Percentiles rank a stretch among this genome's conserved stretches.
These are phyloP conservation scores for Mitragyna speciosa DNA, from an alignment of 257 asterid genomes.

Conservation along the genomic window DNA sequence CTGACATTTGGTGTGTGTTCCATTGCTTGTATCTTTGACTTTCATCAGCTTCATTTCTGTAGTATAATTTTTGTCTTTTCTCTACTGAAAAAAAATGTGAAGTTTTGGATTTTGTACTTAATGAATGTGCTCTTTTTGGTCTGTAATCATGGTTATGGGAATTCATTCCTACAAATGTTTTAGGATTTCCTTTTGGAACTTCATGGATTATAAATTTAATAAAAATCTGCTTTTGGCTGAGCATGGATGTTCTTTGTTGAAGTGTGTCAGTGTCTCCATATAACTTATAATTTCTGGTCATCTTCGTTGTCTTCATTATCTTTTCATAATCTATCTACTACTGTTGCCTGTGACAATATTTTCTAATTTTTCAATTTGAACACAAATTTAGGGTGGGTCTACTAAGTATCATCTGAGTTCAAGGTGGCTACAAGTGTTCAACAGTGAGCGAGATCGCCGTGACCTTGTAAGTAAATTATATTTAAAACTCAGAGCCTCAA, in stretches of 20 bases:
- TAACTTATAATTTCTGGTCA: neutral
- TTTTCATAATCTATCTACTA: neutral
- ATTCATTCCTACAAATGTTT: neutral
- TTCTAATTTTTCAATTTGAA: constrained; percentile 3
- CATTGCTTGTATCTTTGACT: neutral
- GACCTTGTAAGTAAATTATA: constrained; percentile 78
- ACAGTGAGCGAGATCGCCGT: constrained; percentile 97
- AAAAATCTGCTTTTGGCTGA: neutral
- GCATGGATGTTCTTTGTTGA: neutral
- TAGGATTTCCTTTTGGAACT: neutral
- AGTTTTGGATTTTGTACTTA: neutral
- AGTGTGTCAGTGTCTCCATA: neutral
- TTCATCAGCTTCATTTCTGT: neutral
- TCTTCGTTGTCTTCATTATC: neutral
- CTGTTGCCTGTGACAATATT: neutral
- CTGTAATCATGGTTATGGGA: neutral
- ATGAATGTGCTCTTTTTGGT: neutral
- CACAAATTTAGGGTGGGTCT: constrained; percentile 79
- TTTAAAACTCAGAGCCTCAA: neutral
- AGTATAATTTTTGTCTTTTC: neutral
- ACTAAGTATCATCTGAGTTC: constrained; percentile 87
- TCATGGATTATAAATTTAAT: neutral
- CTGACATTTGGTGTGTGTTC: neutral
- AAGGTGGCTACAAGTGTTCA: constrained; percentile 92
- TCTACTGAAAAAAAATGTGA: neutral